A percentile compares a stretch with the other conserved stretches of the same genome.
Evolutionary conservation across 1,139 yeast genomes (phyloP).

Genomic region (Taphrina pruni): DNA sequence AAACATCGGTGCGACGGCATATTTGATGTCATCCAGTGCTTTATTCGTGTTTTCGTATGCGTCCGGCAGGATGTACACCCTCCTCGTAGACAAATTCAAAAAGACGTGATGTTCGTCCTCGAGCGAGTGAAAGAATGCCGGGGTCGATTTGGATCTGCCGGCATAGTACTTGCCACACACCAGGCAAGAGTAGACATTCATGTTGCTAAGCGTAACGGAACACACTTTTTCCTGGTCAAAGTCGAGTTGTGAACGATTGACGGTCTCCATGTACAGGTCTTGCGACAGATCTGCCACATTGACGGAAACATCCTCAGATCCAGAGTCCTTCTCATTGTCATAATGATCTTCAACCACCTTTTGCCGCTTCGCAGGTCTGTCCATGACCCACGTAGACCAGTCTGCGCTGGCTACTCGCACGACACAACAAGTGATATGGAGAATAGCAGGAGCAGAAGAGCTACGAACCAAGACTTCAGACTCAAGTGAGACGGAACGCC

Average conservation of each 20-base stretch:
- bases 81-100: slow-evolving; percentile 60
- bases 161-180: slow-evolving; percentile 76
- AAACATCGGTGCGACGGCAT: slow-evolving; percentile 62
- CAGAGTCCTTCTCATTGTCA: background rate
- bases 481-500: background rate
- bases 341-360: background rate
- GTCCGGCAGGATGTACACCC: slow-evolving; percentile 68
- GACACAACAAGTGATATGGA: background rate
- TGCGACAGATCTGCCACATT: background rate
- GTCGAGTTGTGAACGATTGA: slow-evolving; percentile 63
- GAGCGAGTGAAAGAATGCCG: slow-evolving; percentile 72
- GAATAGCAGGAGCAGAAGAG: background rate
- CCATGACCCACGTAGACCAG: background rate
- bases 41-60: slow-evolving; percentile 56
- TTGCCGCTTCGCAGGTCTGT: slow-evolving; percentile 1
- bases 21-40: slow-evolving; percentile 60
- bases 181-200: slow-evolving; percentile 73
- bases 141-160: slow-evolving; percentile 64
- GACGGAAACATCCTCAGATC: background rate
- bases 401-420: background rate
- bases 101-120: slow-evolving; percentile 68
- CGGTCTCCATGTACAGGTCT: slow-evolving; percentile 59
- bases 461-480: no score
- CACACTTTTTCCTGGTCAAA: slow-evolving; percentile 76
- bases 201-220: slow-evolving; percentile 63